phyloP scores from a whole-genome alignment of 441 rosid species.

The Theobroma grandiflorum region DNA sequence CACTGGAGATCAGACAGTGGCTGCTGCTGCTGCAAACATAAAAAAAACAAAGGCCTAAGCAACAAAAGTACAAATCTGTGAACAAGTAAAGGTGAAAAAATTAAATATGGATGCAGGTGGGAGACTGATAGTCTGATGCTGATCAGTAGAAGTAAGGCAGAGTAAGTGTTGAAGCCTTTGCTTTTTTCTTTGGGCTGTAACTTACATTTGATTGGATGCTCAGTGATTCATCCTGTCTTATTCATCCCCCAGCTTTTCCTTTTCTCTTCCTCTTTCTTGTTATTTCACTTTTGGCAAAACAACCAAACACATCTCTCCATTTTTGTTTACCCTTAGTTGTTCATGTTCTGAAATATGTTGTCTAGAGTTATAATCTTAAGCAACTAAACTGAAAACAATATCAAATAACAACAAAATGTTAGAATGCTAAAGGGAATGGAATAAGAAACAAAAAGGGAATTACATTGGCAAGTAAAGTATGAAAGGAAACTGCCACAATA shows the following conservation, averaged over 20 bases:
- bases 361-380: too few species aligned
- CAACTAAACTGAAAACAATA: too few species aligned
- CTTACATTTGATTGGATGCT: slow-evolving; percentile 25
- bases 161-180: slow-evolving; percentile 25
- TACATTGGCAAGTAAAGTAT: too few species aligned
- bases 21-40: not conserved
- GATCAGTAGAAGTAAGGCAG: slow-evolving; percentile 27
- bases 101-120: slow-evolving; percentile 7
- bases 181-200: not conserved
- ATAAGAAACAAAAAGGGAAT: too few species aligned
- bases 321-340: too few species aligned
- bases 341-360: too few species aligned
- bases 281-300: not conserved
- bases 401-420: too few species aligned
- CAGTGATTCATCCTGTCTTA: not conserved
- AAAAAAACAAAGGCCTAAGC: not conserved
- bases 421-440: too few species aligned
- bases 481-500: too few species aligned
- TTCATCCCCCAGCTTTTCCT: slow-evolving; percentile 18
- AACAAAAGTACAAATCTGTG: not conserved
- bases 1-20: slow-evolving; percentile 14
- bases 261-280: slow-evolving; percentile 19
- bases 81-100: not conserved
- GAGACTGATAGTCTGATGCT: slow-evolving; percentile 37
- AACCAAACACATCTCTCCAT: too few species aligned